These are phyloP conservation scores for Sphagnurus paluster DNA, from an alignment of 1,284 basidiomycete species.

Conservation along the genomic window DNA sequence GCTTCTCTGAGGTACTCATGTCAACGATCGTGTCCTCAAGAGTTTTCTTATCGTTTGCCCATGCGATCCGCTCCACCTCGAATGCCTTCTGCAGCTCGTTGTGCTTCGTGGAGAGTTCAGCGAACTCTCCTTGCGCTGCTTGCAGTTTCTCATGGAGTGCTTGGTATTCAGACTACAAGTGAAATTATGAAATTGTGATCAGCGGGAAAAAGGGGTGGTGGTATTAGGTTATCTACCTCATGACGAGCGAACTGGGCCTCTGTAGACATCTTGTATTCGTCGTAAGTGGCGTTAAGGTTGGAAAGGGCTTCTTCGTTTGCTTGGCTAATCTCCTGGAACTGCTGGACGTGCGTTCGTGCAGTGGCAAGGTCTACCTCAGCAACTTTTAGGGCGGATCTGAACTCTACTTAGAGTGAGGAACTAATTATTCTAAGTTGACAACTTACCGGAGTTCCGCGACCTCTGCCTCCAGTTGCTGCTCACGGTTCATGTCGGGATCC, in stretches of 20 bases:
- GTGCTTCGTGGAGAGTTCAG: conserved; percentile 49
- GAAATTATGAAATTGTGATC: conserved; percentile 7
- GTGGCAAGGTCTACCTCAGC: conserved; percentile 73
- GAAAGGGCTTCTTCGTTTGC: conserved; percentile 79
- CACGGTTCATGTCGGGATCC: conserved; percentile 55
- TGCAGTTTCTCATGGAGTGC: conserved; percentile 65
- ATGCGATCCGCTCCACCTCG: conserved; percentile 65
- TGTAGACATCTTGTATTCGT: conserved; percentile 74
- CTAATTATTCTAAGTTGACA: neutral
- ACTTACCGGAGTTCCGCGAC: conserved; percentile 79
- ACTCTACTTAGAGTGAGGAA: conserved; percentile 3
- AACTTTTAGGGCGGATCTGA: conserved; percentile 71
- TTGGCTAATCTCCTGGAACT: conserved; percentile 83
- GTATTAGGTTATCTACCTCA: conserved; percentile 47
- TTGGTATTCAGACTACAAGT: conserved; percentile 61
- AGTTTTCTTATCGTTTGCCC: conserved; percentile 76
- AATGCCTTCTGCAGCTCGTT: conserved; percentile 63
- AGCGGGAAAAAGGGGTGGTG: no score
- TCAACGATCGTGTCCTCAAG: conserved; percentile 79
- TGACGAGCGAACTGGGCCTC: conserved; percentile 66
- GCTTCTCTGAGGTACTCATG: conserved; percentile 67
- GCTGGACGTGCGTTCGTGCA: conserved; percentile 72
- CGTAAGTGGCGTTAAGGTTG: conserved; percentile 69
- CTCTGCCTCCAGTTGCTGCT: conserved; percentile 83
- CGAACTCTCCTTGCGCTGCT: conserved; percentile 57